A percentile compares a stretch with the other conserved stretches of the same genome.
These are phyloP conservation scores for Viola odorata DNA, from an alignment of 345 rosid species.

Conservation along the genomic window DNA sequence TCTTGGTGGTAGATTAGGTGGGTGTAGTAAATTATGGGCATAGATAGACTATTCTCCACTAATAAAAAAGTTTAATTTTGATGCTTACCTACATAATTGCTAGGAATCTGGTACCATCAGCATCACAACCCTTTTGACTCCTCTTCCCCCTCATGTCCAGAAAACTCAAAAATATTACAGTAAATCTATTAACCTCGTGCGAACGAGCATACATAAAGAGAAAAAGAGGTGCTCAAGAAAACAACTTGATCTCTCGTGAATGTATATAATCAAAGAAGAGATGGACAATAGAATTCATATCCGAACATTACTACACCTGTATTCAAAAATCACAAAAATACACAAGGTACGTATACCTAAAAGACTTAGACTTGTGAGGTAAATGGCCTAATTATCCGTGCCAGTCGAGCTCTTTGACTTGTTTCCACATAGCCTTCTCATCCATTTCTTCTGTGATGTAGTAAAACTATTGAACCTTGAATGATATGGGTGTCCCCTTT, in stretches of 20 bases:
- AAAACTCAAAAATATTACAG: too few species aligned
- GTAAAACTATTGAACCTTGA: conserved; percentile 22
- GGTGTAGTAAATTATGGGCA: conserved; percentile 8
- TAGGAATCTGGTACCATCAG: conserved; percentile 36
- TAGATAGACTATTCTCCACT: conserved; percentile 15
- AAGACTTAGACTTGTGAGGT: not conserved
- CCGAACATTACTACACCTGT: not conserved
- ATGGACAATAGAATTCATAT: not conserved
- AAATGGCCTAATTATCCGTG: conserved; percentile 17
- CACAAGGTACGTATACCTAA: conserved; percentile 1
- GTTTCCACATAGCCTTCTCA: conserved; percentile 47
- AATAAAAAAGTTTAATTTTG: conserved; percentile 1
- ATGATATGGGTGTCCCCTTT: conserved; percentile 18
- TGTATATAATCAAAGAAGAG: too few species aligned
- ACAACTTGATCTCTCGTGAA: too few species aligned
- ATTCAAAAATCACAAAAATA: not conserved
- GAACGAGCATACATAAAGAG: too few species aligned
- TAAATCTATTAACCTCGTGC: too few species aligned
- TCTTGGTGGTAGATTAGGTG: conserved; percentile 4
- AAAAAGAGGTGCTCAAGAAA: too few species aligned
- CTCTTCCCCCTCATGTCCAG: not conserved
- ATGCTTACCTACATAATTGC: conserved; percentile 5
- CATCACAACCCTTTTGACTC: not conserved
- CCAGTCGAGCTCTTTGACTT: conserved; percentile 23
- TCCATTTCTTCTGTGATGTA: conserved; percentile 55